Conservation (phyloP, 768 basidiomycete species). For the Ramaria rubella region DNA sequence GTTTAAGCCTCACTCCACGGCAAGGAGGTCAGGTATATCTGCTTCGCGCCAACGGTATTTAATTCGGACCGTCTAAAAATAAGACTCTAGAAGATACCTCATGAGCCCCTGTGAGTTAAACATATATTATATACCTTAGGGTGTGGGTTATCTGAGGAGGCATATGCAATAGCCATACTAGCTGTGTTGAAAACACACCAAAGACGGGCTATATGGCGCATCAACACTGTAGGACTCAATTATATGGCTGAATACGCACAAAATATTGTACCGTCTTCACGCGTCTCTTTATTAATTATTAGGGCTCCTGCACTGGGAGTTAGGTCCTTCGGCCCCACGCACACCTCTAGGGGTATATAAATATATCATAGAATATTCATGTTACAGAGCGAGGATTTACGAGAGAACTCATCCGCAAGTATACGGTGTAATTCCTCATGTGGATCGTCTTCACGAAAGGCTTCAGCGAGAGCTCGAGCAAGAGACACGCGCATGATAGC, state of each 20-base stretch:
- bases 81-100: slow-evolving; percentile 23
- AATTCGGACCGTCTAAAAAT: slow-evolving; percentile 24
- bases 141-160: slow-evolving; percentile 44
- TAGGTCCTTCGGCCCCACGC: slow-evolving; percentile 30
- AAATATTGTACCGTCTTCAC: slow-evolving; percentile 20
- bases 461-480: slow-evolving; percentile 50
- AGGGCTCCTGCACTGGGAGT: slow-evolving; percentile 57
- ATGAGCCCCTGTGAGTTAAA: neutral
- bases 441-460: slow-evolving; percentile 40
- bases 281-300: slow-evolving; percentile 46
- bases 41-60: neutral
- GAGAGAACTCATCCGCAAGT: slow-evolving; percentile 43
- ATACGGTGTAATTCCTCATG: slow-evolving; percentile 45
- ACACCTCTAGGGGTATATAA: neutral
- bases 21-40: neutral
- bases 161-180: slow-evolving; percentile 76
- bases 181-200: slow-evolving; percentile 83
- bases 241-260: slow-evolving; percentile 20
- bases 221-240: neutral
- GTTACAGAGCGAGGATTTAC: slow-evolving; percentile 30
- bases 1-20: too few species aligned
- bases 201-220: slow-evolving; percentile 43
- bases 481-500: slow-evolving; percentile 53
- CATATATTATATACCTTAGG: slow-evolving; percentile 44
- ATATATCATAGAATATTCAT: neutral